Conservation (phyloP, 2,329 filamentous ascomycete species). For the Penicillium sclerotigenum region DNA sequence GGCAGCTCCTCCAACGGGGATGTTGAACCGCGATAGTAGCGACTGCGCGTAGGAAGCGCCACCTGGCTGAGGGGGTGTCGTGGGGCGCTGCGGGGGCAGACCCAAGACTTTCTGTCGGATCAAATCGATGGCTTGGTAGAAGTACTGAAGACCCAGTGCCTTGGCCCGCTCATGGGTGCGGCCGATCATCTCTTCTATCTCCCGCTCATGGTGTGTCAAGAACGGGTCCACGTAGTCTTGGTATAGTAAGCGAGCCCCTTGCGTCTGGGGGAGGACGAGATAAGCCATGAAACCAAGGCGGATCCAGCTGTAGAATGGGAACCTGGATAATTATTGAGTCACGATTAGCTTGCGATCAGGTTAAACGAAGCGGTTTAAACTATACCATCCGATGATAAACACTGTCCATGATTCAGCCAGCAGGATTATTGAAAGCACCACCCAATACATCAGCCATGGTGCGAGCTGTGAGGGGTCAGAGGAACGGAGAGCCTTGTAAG, state of each 20-base stretch:
- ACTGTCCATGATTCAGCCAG: conserved; percentile 82
- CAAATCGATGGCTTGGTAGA: conserved; percentile 67
- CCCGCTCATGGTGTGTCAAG: conserved; percentile 76
- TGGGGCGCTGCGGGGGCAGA: conserved; percentile 59
- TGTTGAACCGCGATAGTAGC: conserved; percentile 79
- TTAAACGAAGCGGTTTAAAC: not conserved
- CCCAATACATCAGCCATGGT: conserved; percentile 99
- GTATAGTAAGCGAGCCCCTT: conserved; percentile 84
- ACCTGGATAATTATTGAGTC: conserved; percentile 47
- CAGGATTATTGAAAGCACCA: conserved; percentile 77
- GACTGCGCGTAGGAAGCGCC: conserved; percentile 67
- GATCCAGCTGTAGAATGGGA: conserved; percentile 92
- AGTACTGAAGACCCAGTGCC: conserved; percentile 70
- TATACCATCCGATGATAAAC: conserved; percentile 78
- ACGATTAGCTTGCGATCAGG: conserved; percentile 1
- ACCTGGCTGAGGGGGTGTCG: conserved; percentile 42
- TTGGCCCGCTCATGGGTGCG: conserved; percentile 74
- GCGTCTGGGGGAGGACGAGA: conserved; percentile 95
- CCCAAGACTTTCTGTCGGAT: conserved; percentile 77
- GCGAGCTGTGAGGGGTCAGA: conserved; percentile 83
- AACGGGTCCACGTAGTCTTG: conserved; percentile 82
- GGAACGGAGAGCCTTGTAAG: conserved; percentile 95
- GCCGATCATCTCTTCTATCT: conserved; percentile 88
- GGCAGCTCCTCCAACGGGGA: conserved; percentile 65
- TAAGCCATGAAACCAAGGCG: conserved; percentile 85